Evolutionary conservation across 176 grass and related monocot genomes (phyloP).

Genomic region (Oryza punctata): DNA sequence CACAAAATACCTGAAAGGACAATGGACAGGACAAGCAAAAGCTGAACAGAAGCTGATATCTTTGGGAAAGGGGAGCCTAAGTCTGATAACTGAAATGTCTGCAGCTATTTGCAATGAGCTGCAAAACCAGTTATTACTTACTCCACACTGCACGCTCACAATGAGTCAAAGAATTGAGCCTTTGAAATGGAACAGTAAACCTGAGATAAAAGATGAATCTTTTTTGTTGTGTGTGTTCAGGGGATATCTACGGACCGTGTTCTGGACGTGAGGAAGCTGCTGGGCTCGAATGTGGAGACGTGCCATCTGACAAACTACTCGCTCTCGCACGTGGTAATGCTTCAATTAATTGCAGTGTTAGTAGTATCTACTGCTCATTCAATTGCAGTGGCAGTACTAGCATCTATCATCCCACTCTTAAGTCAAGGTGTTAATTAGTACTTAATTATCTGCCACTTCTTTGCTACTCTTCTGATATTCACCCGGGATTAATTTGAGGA

Average conservation of each 20-base stretch:
- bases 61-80: slow-evolving; percentile 10
- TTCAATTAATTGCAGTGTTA: slow-evolving; percentile 4
- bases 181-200: neutral
- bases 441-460: neutral
- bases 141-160: neutral
- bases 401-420: neutral
- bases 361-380: neutral
- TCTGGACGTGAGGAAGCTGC: slow-evolving; percentile 82
- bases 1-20: slow-evolving; percentile 11
- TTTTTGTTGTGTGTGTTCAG: slow-evolving; percentile 34
- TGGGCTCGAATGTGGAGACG: slow-evolving; percentile 78
- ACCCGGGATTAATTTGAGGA: neutral
- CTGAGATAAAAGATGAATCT: neutral
- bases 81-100: neutral
- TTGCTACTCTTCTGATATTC: neutral
- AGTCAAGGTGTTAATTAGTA: neutral
- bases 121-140: neutral
- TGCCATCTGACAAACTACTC: slow-evolving; percentile 95
- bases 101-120: neutral
- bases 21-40: neutral
- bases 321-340: slow-evolving; percentile 77
- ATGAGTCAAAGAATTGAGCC: neutral
- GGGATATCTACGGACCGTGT: slow-evolving; percentile 90
- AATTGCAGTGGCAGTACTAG: neutral
- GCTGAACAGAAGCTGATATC: neutral